These are phyloP conservation scores for Russula emetica DNA, from an alignment of 768 basidiomycete species.

Conservation along the genomic window DNA sequence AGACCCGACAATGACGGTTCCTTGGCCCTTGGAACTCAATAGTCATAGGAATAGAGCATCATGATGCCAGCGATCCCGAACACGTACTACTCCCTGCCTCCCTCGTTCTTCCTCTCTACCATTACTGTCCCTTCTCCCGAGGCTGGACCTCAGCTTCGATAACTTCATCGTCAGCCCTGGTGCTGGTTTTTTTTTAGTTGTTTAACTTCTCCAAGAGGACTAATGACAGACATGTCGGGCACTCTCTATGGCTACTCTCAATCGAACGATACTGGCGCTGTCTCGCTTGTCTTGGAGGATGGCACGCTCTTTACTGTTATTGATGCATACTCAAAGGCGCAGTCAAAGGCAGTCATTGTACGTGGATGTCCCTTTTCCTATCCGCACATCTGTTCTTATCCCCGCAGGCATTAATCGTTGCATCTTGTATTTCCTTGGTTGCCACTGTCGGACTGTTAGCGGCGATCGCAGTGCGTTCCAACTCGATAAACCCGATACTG, in stretches of 20 bases:
- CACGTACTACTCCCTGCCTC: neutral
- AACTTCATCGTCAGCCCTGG: neutral
- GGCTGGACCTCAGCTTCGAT: conserved; percentile 22
- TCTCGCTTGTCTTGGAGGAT: conserved; percentile 2
- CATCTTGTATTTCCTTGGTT: conserved; percentile 41
- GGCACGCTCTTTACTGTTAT: conserved; percentile 9
- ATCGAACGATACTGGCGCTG: neutral
- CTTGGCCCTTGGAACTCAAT: neutral
- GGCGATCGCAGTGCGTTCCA: conserved; percentile 39
- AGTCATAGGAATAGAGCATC: neutral
- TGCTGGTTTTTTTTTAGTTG: neutral
- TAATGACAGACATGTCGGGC: neutral
- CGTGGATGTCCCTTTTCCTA: conserved; percentile 10
- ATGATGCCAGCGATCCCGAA: neutral
- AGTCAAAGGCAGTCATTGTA: conserved; percentile 36
- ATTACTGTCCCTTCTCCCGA: conserved; percentile 10
- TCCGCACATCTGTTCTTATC: neutral
- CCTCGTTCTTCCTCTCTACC: conserved; percentile 7
- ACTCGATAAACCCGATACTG: neutral
- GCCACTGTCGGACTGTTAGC: conserved; percentile 40
- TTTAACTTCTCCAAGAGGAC: neutral
- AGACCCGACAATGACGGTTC: neutral
- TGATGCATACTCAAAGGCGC: conserved; percentile 29
- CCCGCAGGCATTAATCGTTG: conserved; percentile 37
- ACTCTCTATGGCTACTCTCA: neutral